Evolutionary conservation across 495 filamentous ascomycete species (phyloP), one percentile per base, ranked within the genome.

Genomic region (Neurospora terricola): DNA sequence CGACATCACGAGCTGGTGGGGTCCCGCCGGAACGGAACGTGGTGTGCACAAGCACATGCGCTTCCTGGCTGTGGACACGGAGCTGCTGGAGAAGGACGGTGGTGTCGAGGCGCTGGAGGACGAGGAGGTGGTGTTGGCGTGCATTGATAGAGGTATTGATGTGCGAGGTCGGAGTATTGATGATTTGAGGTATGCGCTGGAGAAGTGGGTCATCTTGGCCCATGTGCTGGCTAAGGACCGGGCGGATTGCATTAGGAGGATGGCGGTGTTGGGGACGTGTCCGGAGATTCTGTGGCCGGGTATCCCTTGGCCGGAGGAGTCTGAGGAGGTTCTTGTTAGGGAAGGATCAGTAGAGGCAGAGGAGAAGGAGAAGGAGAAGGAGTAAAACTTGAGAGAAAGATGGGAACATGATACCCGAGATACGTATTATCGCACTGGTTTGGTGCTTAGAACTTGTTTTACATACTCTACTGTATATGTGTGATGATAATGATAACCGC

Each of bases 51-150:
- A 40, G 23, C 79, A 80, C 71, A 81, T 90, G 77, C 84, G 87
- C 48, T 86, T 87, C 72, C 84, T 88, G 68, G 86, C 88, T 73
- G 77, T 16, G 54, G 80, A 86, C 70, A 79, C 85, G 71, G 71
- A 69, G 42, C 70, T 84, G 75, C 36, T 86, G 9, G 45, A 76
- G 21, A 54, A 74, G 38, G 81, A 76, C 2, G 84, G 85, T 1
- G 84, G 82, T 6, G 80, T 78, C 14, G 34, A 45, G 2, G 77
- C 71, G 27, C 75, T 86, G 12, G 80, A 81, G 12, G 76, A 72
- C 5, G 83, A 84, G 21, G 85, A 86, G 78, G 77, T 86, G 4
- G 74, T 75, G 71, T 70, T 86, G 0, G 84, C 85, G 66, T 84
- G 81, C 40, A 75, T 77, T 69, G 84, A 84, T 1, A 77, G 85